Conservation (phyloP, 768 basidiomycete genomes). For the Sporobolomyces pararoseus region DNA sequence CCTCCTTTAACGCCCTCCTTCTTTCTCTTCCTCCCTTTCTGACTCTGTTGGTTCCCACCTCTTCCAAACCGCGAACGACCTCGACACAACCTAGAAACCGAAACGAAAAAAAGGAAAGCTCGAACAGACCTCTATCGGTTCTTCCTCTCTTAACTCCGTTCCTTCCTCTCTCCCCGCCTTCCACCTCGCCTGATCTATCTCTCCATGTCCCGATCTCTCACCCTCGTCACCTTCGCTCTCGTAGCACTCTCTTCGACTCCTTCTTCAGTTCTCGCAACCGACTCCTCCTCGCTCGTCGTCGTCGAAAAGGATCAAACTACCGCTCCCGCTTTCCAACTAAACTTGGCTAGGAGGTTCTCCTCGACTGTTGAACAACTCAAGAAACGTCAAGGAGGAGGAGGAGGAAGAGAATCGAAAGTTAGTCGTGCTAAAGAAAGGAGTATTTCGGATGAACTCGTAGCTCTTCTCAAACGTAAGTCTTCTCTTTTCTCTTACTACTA, state of each 20-base stretch:
- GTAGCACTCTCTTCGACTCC: slow-evolving; percentile 11
- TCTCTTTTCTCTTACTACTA: too few species aligned
- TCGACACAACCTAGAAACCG: too few species aligned
- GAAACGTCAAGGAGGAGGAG: neutral
- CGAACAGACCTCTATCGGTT: neutral
- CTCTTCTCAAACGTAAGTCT: slow-evolving; percentile 23
- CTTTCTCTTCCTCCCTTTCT: too few species aligned
- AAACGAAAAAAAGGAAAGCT: too few species aligned
- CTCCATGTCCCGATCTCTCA: neutral
- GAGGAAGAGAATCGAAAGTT: slow-evolving; percentile 1
- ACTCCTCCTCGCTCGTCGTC: too few species aligned
- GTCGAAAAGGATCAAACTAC: neutral
- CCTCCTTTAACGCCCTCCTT: neutral
- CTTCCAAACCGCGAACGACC: too few species aligned
- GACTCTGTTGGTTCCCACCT: too few species aligned
- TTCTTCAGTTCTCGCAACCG: neutral
- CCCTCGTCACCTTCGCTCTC: slow-evolving; percentile 20
- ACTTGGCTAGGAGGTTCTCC: slow-evolving; percentile 22
- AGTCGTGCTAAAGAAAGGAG: slow-evolving; percentile 26
- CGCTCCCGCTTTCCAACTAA: slow-evolving; percentile 22
- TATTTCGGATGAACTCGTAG: slow-evolving; percentile 26
- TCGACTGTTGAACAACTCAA: slow-evolving; percentile 22
- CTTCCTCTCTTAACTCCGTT: slow-evolving; percentile 16
- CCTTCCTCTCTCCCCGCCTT: neutral
- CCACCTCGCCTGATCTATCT: neutral